These are phyloP conservation scores for Selenicereus undatus DNA, from an alignment of 148 eudicot genomes.

Conservation along the genomic window DNA sequence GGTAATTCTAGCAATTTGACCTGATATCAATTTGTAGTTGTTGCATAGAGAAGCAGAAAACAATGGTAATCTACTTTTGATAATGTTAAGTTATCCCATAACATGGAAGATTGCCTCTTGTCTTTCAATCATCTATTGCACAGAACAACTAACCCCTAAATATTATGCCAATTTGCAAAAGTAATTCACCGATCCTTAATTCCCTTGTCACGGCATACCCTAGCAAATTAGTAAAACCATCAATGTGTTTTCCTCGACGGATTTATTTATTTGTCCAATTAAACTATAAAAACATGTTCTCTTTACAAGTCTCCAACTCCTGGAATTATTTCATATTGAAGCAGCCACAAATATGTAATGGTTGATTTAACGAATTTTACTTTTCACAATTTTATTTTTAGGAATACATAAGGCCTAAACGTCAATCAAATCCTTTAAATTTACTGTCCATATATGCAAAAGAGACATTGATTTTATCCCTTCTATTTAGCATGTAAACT, in stretches of 20 bases:
- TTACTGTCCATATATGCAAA: too few species aligned
- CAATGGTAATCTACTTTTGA: conserved; percentile 8
- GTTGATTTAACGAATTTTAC: too few species aligned
- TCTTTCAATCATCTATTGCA: conserved; percentile 26
- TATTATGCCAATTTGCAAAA: neutral
- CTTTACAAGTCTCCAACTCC: too few species aligned
- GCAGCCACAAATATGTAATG: too few species aligned
- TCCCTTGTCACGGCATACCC: neutral
- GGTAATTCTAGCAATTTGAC: neutral
- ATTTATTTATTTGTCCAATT: neutral
- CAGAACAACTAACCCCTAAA: conserved; percentile 10
- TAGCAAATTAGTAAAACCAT: neutral
- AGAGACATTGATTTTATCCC: too few species aligned
- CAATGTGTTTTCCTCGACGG: neutral
- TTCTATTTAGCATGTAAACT: too few species aligned
- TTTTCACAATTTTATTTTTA: too few species aligned
- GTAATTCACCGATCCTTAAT: too few species aligned
- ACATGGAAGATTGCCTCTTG: conserved; percentile 40
- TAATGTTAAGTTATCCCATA: conserved; percentile 18
- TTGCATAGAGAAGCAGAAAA: neutral
- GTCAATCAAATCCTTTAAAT: too few species aligned
- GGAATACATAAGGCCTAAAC: too few species aligned
- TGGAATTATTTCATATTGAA: too few species aligned
- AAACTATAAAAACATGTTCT: too few species aligned
- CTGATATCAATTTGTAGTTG: neutral